Percentiles rank a stretch among this genome's conserved stretches.
These are phyloP conservation scores for Dactylellina leptospora DNA, from an alignment of 2,329 filamentous ascomycete species.

Conservation along the genomic window DNA sequence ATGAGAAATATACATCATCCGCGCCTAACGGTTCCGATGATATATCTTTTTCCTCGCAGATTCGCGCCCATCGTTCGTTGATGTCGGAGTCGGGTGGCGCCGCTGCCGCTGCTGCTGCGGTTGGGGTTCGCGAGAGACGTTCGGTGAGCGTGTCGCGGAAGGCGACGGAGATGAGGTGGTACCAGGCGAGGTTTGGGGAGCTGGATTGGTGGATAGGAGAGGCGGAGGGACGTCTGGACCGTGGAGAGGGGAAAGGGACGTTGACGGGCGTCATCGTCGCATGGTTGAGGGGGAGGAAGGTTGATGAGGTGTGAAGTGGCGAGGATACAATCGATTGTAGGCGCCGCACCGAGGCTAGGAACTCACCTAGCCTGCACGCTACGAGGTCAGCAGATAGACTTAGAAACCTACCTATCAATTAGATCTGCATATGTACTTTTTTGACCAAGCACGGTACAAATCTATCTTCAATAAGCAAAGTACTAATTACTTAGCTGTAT, in stretches of 20 bases:
- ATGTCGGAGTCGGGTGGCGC: neutral
- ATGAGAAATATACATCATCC: neutral
- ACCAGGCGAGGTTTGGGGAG: constrained; percentile 21
- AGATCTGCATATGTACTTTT: too few relatives aligned
- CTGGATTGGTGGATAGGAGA: constrained; percentile 25
- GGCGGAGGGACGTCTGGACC: constrained; percentile 1
- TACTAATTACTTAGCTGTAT: too few relatives aligned
- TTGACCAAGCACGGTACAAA: too few relatives aligned
- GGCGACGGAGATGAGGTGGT: constrained; percentile 47
- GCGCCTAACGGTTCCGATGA: neutral
- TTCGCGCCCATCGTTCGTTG: constrained; percentile 5
- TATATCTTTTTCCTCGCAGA: constrained; percentile 5
- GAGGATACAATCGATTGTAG: too few relatives aligned
- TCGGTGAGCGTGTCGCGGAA: constrained; percentile 30
- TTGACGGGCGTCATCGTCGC: constrained; percentile 15
- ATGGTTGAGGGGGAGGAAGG: neutral
- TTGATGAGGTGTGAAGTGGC: neutral
- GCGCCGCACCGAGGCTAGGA: too few relatives aligned
- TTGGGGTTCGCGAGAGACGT: constrained; percentile 21
- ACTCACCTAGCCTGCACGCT: too few relatives aligned
- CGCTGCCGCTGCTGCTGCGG: neutral
- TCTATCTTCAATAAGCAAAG: too few relatives aligned
- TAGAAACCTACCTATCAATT: too few relatives aligned
- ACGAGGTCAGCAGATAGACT: too few relatives aligned
- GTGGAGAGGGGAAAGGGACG: constrained; percentile 37